These are phyloP conservation scores for Dichomitus squalens DNA, from an alignment of 1,284 basidiomycete genomes.

Conservation along the genomic window DNA sequence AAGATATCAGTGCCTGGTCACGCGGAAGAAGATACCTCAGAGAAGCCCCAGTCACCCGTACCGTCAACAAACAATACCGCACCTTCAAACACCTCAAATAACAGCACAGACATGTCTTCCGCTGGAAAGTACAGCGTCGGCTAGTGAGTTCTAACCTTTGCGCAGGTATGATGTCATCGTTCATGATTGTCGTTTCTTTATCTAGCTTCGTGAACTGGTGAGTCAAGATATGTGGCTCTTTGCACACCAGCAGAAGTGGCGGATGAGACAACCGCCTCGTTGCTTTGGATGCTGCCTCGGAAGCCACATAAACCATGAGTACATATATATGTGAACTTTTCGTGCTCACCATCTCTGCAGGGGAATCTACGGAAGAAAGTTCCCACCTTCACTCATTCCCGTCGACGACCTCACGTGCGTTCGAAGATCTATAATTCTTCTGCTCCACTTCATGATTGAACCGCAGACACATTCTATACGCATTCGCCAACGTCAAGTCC, in stretches of 20 bases:
- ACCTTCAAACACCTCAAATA: constrained; percentile 10
- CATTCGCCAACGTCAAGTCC: constrained; percentile 86
- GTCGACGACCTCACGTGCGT: constrained; percentile 82
- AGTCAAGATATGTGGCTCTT: constrained; percentile 1
- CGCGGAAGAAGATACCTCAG: constrained; percentile 18
- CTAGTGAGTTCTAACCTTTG: constrained; percentile 58
- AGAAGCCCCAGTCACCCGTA: constrained; percentile 7
- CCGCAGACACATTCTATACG: constrained; percentile 77
- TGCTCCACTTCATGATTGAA: constrained; percentile 9
- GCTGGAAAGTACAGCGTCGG: constrained; percentile 72
- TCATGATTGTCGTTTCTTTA: constrained; percentile 10
- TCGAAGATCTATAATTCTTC: not conserved
- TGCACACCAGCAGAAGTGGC: not conserved
- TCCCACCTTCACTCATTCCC: constrained; percentile 81
- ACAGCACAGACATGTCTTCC: constrained; percentile 32
- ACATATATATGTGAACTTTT: not conserved
- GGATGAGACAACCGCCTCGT: not conserved
- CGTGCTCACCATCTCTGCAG: constrained; percentile 43
- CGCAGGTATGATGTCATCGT: constrained; percentile 1
- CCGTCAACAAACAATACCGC: constrained; percentile 23
- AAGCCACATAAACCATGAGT: no score
- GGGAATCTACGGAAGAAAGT: constrained; percentile 96
- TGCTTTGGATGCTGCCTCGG: not conserved
- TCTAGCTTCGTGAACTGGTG: constrained; percentile 78
- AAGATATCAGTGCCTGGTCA: constrained; percentile 10